Evolutionary conservation across 441 rosid species (phyloP).

Genomic region (Gossypium lobatum): DNA sequence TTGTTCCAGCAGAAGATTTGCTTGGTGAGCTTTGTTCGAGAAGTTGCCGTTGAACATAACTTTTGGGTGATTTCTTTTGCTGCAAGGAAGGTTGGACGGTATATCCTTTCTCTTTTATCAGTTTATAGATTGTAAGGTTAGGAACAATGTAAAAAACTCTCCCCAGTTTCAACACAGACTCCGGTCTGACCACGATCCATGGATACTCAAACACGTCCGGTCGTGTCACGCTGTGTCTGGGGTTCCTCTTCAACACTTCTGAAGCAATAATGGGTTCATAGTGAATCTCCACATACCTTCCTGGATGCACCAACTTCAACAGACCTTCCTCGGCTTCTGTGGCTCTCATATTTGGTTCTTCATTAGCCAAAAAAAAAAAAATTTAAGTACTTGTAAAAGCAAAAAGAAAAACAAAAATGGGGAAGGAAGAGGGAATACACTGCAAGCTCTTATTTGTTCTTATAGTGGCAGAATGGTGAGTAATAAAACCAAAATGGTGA

Average conservation of each 20-base stretch:
- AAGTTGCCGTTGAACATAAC: not conserved
- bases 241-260: constrained; percentile 35
- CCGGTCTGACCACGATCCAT: constrained; percentile 39
- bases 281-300: constrained; percentile 30
- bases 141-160: constrained; percentile 43
- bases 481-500: constrained; percentile 12
- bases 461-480: constrained; percentile 18
- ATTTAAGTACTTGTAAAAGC: not conserved
- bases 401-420: not conserved
- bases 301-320: constrained; percentile 40
- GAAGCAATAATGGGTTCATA: constrained; percentile 31
- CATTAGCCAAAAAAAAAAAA: not conserved
- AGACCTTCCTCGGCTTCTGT: constrained; percentile 20
- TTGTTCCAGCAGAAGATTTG: constrained; percentile 21
- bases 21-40: constrained; percentile 2
- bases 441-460: not conserved
- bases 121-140: constrained; percentile 26
- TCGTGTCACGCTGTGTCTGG: constrained; percentile 42
- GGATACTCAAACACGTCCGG: constrained; percentile 44
- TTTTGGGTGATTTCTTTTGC: constrained; percentile 15
- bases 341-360: constrained; percentile 15
- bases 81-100: constrained; percentile 7
- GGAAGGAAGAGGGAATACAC: constrained; percentile 16
- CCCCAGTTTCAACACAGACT: constrained; percentile 28
- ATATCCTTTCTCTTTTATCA: constrained; percentile 25